A percentile compares a stretch with the other conserved stretches of the same genome.
Evolutionary conservation across 148 eudicot genomes (phyloP).

Genomic region (Fagopyrum homotropicum): DNA sequence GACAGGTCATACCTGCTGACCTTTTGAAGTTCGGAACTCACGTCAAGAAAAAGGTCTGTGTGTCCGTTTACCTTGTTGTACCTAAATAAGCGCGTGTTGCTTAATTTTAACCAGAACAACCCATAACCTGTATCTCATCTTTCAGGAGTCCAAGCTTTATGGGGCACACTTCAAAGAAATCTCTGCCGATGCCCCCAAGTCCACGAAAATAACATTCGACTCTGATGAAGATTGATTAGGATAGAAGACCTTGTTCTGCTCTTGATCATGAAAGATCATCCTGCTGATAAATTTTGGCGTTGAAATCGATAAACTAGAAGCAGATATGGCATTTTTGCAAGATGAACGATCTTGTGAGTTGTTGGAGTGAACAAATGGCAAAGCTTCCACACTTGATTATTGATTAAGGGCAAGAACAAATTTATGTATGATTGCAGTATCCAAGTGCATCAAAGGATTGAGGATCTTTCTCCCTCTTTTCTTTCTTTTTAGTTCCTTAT

Average conservation of each 20-base stretch:
- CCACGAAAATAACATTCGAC: constrained; percentile 73
- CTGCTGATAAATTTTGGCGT: not conserved
- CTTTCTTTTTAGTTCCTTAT: not conserved
- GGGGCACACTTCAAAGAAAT: constrained; percentile 95
- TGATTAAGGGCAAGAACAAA: not conserved
- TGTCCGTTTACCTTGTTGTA: not conserved
- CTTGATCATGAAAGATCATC: not conserved
- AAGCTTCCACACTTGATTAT: constrained; percentile 5
- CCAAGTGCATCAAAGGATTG: not conserved
- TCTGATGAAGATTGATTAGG: constrained; percentile 55
- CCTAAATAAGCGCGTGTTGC: not conserved
- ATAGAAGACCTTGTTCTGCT: not conserved
- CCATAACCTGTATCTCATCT: not conserved
- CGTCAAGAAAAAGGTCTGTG: constrained; percentile 86
- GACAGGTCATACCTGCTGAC: constrained; percentile 67
- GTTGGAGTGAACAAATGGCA: not conserved
- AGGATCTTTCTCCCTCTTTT: not conserved
- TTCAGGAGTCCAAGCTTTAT: constrained; percentile 90
- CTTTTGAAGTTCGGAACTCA: constrained; percentile 93
- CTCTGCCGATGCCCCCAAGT: constrained; percentile 81
- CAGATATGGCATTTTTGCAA: not conserved
- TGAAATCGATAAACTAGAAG: not conserved
- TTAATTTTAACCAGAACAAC: not conserved
- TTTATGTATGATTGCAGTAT: not conserved
- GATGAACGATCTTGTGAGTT: not conserved